These are phyloP conservation scores for Russula brevipes DNA, from an alignment of 768 basidiomycete species.

Conservation along the genomic window DNA sequence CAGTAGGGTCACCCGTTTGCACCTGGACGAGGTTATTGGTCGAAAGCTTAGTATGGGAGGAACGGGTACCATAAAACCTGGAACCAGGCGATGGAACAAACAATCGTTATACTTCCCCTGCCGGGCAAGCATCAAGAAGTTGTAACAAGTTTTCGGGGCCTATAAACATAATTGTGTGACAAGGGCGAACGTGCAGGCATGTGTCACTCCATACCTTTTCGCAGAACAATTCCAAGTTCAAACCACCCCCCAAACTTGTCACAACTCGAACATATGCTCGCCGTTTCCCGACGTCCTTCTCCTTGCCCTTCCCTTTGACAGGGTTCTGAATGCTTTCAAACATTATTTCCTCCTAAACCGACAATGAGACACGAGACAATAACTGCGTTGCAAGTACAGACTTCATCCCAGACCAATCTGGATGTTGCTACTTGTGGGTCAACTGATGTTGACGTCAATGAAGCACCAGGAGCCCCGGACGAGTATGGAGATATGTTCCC, in stretches of 20 bases:
- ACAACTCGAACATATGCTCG: slow-evolving; percentile 95
- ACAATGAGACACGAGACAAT: slow-evolving; percentile 3
- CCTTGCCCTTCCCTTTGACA: slow-evolving; percentile 82
- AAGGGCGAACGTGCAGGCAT: slow-evolving; percentile 3
- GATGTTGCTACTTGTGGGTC: slow-evolving; percentile 68
- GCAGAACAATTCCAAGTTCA: slow-evolving; percentile 81
- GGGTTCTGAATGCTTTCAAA: slow-evolving; percentile 87
- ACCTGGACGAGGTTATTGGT: slow-evolving; percentile 44
- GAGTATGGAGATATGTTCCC: slow-evolving; percentile 93
- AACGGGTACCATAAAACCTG: slow-evolving; percentile 82
- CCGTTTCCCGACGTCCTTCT: slow-evolving; percentile 86
- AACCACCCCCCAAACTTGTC: slow-evolving; percentile 82
- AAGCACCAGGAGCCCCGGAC: slow-evolving; percentile 84
- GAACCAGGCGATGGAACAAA: slow-evolving; percentile 88
- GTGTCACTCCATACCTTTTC: slow-evolving; percentile 58
- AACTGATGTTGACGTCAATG: slow-evolving; percentile 87
- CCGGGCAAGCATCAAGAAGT: slow-evolving; percentile 91
- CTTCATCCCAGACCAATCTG: slow-evolving; percentile 93
- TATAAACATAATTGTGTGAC: slow-evolving; percentile 29
- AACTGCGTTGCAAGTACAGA: slow-evolving; percentile 28
- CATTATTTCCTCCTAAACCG: slow-evolving; percentile 84
- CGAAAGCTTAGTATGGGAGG: slow-evolving; percentile 8
- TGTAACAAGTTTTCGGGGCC: slow-evolving; percentile 99
- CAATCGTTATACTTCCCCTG: slow-evolving; percentile 87
- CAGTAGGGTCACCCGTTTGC: slow-evolving; percentile 98